Percentiles rank a stretch among this genome's conserved stretches.
Conservation (phyloP, 208 protist species). For the Porcisia deanei region DNA sequence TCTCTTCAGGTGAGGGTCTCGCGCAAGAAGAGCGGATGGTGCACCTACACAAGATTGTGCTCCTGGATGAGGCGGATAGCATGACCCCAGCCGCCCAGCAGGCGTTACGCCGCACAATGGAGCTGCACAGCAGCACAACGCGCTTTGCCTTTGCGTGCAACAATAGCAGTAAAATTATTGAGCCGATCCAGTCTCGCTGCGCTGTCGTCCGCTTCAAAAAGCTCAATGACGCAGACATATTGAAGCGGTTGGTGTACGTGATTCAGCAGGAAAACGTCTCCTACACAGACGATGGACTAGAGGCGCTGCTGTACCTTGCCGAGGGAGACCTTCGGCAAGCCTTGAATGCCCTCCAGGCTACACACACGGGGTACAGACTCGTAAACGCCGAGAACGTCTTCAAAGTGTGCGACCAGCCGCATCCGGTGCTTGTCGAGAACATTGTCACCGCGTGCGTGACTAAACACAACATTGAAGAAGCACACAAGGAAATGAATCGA, state of each 20-base stretch:
- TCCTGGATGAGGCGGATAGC: constrained; percentile 99
- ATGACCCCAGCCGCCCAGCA: constrained; percentile 99
- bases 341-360: constrained; percentile 98
- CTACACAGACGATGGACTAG: constrained; percentile 95
- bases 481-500: constrained; percentile 82
- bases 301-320: constrained; percentile 98
- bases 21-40: constrained; percentile 28
- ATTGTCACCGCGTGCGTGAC: constrained; percentile 89
- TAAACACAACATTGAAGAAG: constrained; percentile 71
- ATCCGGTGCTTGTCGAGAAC: constrained; percentile 94
- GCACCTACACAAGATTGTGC: constrained; percentile 98
- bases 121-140: constrained; percentile 97
- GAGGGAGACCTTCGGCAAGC: constrained; percentile 97
- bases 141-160: constrained; percentile 99
- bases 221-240: constrained; percentile 91
- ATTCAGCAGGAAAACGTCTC: constrained; percentile 91
- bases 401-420: constrained; percentile 98
- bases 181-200: constrained; percentile 98
- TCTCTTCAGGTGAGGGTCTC: constrained; percentile 25
- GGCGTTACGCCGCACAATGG: constrained; percentile 98
- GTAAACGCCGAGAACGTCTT: constrained; percentile 98
- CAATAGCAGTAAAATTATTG: constrained; percentile 99
- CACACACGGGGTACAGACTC: constrained; percentile 93
- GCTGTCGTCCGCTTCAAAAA: constrained; percentile 87
- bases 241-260: constrained; percentile 92